Evolutionary conservation across 2,329 filamentous ascomycete species (phyloP).

Genomic region (Colletotrichum lindemuthianum): DNA sequence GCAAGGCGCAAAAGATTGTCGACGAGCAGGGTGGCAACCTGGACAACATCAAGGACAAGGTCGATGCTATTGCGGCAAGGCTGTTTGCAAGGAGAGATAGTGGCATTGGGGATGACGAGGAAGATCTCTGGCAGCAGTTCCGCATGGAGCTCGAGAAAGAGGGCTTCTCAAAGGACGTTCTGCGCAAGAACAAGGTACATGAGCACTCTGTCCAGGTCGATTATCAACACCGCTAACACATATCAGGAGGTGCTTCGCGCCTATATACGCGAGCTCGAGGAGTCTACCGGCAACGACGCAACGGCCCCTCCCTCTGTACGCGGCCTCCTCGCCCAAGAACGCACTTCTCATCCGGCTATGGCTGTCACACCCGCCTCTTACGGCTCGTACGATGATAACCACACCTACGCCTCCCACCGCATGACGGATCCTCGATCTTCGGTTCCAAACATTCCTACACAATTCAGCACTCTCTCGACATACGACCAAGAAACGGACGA

Average conservation of each 20-base stretch:
- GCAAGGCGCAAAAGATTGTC: slow-evolving; percentile 47
- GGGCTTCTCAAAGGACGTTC: slow-evolving; percentile 65
- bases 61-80: slow-evolving; percentile 65
- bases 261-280: slow-evolving; percentile 69
- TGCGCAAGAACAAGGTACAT: slow-evolving; percentile 66
- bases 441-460: slow-evolving; percentile 18
- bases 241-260: slow-evolving; percentile 66
- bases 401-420: slow-evolving; percentile 49
- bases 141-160: slow-evolving; percentile 66
- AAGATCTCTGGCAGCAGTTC: slow-evolving; percentile 68
- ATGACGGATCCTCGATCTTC: slow-evolving; percentile 44
- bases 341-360: slow-evolving; percentile 24
- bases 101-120: slow-evolving; percentile 55
- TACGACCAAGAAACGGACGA: slow-evolving; percentile 54
- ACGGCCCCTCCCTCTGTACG: slow-evolving; percentile 60
- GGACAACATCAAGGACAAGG: slow-evolving; percentile 68
- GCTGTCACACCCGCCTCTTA: slow-evolving; percentile 37
- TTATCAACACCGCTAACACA: slow-evolving; percentile 34
- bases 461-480: slow-evolving; percentile 39
- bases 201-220: neutral
- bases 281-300: slow-evolving; percentile 54
- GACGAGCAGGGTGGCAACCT: slow-evolving; percentile 54
- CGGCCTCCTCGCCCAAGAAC: slow-evolving; percentile 61
- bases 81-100: slow-evolving; percentile 56
- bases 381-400: slow-evolving; percentile 51